Evolutionary conservation across 345 rosid genomes (phyloP), one percentile per base, ranked within the genome.

Genomic region (Camelina laxa): DNA sequence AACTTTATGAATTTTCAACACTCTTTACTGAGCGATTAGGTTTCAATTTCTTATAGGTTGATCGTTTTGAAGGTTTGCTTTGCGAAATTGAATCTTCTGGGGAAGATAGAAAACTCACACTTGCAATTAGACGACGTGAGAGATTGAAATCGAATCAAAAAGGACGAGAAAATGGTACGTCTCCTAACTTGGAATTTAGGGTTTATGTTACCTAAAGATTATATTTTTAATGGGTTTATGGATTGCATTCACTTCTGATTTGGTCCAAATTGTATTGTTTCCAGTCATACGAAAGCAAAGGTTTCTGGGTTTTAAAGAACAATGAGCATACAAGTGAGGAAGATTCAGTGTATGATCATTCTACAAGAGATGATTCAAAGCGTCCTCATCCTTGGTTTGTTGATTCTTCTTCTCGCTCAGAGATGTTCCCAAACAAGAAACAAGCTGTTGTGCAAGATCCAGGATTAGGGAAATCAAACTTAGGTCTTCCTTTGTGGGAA

Each of bases 371-470:
- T 67, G 93, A 89, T 41, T 38, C 86, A 19, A 93, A 93, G 81
- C 82, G 97, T 65, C 76, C 92, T 61, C 89, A 84, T 68, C 85
- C 80, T 56, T 93, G 98, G 97, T 88, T 90, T 81, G 57, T 81
- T 2, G 88, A 83, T 74, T 75, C 30, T 74, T 75, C 88, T 67
- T 71, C 82, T 61, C 92, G 88, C 68, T 77, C 91, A 0, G 94
- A 88, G 79, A 65, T 88, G 72, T 87, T 87, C 63, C 85, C 93
- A 9, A 87, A 84, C 85, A 91, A 91, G 85, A 93, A 85, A 81
- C 97, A 86, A 83, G 90, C 89, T 15, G 67, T 80, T 15, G 67
- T 80, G 16, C 86, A 85, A 63, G 82, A 78, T 72, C 82, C 86
- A 56, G 75, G 80, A 33, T 72, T 82, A 60, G 89, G 79, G 36